These are phyloP conservation scores for Aspergillus japonicus DNA, from an alignment of 2,329 filamentous ascomycete genomes.

Conservation along the genomic window DNA sequence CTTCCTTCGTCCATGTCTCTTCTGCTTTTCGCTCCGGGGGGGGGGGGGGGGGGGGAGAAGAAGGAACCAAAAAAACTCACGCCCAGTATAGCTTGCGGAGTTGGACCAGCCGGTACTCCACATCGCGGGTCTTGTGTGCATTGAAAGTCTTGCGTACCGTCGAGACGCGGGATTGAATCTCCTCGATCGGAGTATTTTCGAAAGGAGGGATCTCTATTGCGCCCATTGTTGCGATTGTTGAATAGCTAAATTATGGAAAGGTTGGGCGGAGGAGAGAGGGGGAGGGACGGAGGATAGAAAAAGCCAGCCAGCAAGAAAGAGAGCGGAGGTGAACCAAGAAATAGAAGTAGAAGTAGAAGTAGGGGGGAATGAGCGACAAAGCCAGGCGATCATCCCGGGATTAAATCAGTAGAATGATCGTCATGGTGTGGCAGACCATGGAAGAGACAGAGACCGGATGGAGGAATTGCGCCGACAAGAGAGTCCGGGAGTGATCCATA, in stretches of 20 bases:
- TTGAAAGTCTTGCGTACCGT: conserved; percentile 68
- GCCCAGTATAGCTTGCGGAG: conserved; percentile 95
- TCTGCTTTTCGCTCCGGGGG: neutral
- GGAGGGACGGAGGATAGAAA: too few relatives aligned
- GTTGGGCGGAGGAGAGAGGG: neutral
- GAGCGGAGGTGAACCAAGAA: too few relatives aligned
- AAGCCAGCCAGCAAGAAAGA: too few relatives aligned
- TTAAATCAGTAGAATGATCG: neutral
- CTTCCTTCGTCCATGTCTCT: neutral
- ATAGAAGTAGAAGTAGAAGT: neutral
- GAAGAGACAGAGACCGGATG: neutral
- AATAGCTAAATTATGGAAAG: neutral
- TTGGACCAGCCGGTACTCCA: conserved; percentile 80
- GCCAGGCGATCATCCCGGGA: neutral
- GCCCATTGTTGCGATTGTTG: conserved; percentile 29
- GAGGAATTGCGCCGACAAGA: neutral
- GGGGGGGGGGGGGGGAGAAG: too few relatives aligned
- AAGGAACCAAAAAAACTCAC: conserved; percentile 33
- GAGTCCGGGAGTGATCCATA: neutral
- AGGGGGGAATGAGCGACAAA: neutral
- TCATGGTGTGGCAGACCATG: neutral
- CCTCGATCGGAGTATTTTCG: conserved; percentile 62
- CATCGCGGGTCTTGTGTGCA: conserved; percentile 75
- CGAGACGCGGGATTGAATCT: conserved; percentile 62
- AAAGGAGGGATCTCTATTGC: conserved; percentile 46